Evolutionary conservation across 2,329 filamentous ascomycete species (phyloP).

Genomic region (Aquanectria penicillioides): DNA sequence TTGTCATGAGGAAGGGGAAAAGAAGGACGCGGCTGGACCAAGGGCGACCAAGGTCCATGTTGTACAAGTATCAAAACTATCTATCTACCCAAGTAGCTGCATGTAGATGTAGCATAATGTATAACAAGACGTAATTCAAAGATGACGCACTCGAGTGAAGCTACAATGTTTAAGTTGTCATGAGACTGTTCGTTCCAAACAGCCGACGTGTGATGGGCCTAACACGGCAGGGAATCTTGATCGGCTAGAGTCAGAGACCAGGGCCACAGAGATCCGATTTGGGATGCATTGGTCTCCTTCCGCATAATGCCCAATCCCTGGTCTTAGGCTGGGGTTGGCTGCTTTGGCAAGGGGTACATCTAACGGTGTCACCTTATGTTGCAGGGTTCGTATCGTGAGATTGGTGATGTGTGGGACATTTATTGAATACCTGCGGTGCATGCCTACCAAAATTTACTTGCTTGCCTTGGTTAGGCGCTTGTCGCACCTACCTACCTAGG

Average conservation of each 20-base stretch:
- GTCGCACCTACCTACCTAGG: too few relatives aligned
- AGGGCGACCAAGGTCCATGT: neutral
- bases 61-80: slow-evolving; percentile 5
- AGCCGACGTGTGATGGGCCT: too few relatives aligned
- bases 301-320: neutral
- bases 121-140: neutral
- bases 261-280: too few relatives aligned
- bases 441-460: neutral
- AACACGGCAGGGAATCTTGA: too few relatives aligned
- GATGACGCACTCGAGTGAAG: too few relatives aligned
- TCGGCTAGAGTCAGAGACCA: too few relatives aligned
- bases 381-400: neutral
- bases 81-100: neutral
- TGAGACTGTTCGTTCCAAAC: too few relatives aligned
- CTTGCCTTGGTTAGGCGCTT: too few relatives aligned
- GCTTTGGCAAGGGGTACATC: neutral
- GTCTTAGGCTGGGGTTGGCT: neutral
- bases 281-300: too few relatives aligned
- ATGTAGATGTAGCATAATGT: neutral
- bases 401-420: slow-evolving; percentile 2
- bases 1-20: slow-evolving; percentile 1
- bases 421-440: neutral
- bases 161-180: too few relatives aligned
- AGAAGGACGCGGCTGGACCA: neutral
- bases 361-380: neutral